Base-by-base conservation (phyloP, 352 stramenopile genomes). In the Halophytophthora polymorphica region DNA sequence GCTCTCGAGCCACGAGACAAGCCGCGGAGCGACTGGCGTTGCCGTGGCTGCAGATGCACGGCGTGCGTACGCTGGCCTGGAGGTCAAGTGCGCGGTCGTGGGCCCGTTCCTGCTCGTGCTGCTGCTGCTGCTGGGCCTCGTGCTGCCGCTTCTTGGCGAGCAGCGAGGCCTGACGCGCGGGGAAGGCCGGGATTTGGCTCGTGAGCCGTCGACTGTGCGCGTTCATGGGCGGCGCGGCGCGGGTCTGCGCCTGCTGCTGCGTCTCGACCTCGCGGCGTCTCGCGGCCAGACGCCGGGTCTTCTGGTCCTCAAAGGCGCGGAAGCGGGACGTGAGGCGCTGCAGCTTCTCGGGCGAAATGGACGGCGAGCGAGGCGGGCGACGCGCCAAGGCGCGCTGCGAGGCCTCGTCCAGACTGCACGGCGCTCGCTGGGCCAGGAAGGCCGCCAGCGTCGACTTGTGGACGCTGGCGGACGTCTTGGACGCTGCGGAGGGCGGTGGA, bases 21-120 rank as follows among this genome's bases (percentile, higher is more conserved):
- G 41, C 59, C 17, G 45, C 49, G 5, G 54, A 55, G 2, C 53
- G 37, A 45, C 39, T 56, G 0, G 55, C 64, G 31, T 63, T 72
- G 8, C 68, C 61, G 12, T 56, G 57, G 44, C 61, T 74, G 49
- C 68, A 78, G 46, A 78, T 78, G 19, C 68, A 78, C 1, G 68
- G 68, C 3, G 68, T 75, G 23, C 48, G 65, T 14, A 78, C 62
- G n/a, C 62, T 64, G 10, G 56, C 68, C 22, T 74, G 64, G 1
- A 78, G 47, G 12, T 75, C 65, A 21, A 65, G 31, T 0, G 57
- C 43, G 47, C 61, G 50, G 28, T 73, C 56, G 2, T 42, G 53
- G 1, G 23, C 54, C 2, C 48, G 43, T 31, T 70, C 61, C 17
- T 59, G 50, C 22, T 66, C 56, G 6, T 42, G 50, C 34, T 56